phyloP scores from a whole-genome alignment of 352 stramenopile genomes.

The Phytophthora tentaculata region DNA sequence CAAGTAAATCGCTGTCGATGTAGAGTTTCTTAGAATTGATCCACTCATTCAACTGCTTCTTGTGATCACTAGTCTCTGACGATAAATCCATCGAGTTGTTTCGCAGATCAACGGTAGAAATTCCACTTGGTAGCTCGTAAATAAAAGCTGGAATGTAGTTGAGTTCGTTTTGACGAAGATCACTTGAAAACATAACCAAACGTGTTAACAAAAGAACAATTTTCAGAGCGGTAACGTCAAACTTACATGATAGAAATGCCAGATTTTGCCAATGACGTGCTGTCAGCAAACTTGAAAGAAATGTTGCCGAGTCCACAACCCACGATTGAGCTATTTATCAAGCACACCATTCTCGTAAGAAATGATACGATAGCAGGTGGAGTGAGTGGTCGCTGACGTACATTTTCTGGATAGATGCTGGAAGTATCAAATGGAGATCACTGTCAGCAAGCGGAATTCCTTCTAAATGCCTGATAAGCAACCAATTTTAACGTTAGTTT shows the following conservation, averaged over 20 bases:
- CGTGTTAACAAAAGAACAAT: neutral
- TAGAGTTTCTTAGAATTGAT: slow-evolving; percentile 40
- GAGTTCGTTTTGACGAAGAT: slow-evolving; percentile 54
- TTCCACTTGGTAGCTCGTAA: slow-evolving; percentile 11
- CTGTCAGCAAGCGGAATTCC: slow-evolving; percentile 44
- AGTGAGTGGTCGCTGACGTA: too few relatives aligned
- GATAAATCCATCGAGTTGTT: slow-evolving; percentile 48
- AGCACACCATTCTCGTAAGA: too few relatives aligned
- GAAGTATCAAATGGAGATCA: slow-evolving; percentile 50
- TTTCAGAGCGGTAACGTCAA: neutral
- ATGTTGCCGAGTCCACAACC: slow-evolving; percentile 48
- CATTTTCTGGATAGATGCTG: slow-evolving; percentile 54
- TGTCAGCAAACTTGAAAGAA: slow-evolving; percentile 49
- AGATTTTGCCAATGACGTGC: slow-evolving; percentile 25
- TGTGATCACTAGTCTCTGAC: slow-evolving; percentile 30
- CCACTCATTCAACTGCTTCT: slow-evolving; percentile 38
- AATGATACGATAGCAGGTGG: too few relatives aligned
- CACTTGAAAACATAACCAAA: slow-evolving; percentile 28
- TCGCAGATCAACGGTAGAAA: slow-evolving; percentile 49
- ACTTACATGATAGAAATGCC: slow-evolving; percentile 39
- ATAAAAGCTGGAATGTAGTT: slow-evolving; percentile 15
- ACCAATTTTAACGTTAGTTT: too few relatives aligned
- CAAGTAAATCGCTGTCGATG: slow-evolving; percentile 34
- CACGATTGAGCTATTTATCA: slow-evolving; percentile 40
- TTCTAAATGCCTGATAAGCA: slow-evolving; percentile 47